These are phyloP conservation scores for Leccinum broughii DNA, from an alignment of 768 basidiomycete genomes.

Conservation along the genomic window DNA sequence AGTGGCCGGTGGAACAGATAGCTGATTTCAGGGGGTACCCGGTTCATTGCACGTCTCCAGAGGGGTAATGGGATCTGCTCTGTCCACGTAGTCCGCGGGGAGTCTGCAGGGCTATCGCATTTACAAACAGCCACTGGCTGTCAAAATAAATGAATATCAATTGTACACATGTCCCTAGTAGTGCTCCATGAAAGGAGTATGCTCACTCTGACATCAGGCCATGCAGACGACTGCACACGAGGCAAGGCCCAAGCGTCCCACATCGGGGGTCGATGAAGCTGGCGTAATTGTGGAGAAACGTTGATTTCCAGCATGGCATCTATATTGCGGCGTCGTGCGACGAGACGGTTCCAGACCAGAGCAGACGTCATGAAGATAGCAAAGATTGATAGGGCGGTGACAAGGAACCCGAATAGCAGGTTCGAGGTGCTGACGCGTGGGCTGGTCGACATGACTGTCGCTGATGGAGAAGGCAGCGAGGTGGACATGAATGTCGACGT, in stretches of 20 bases:
- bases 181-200: conserved; percentile 22
- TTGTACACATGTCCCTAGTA: background rate
- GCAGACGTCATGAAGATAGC: conserved; percentile 33
- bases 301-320: conserved; percentile 20
- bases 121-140: conserved; percentile 29
- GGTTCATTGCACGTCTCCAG: conserved; percentile 23
- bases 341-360: conserved; percentile 35
- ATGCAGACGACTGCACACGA: conserved; percentile 7
- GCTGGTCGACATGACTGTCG: background rate
- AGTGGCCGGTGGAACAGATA: conserved; percentile 30
- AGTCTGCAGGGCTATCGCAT: background rate
- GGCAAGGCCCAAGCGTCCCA: conserved; percentile 26
- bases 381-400: conserved; percentile 33
- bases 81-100: conserved; percentile 2
- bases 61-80: conserved; percentile 12
- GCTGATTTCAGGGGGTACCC: conserved; percentile 27
- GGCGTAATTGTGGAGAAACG: background rate
- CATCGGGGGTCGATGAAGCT: conserved; percentile 18
- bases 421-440: conserved; percentile 21
- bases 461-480: conserved; percentile 13
- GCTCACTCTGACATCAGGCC: conserved; percentile 25
- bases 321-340: conserved; percentile 29
- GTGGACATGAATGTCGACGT: conserved; percentile 25
- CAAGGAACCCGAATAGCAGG: conserved; percentile 34
- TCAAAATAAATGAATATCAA: background rate